Percentiles rank a stretch among this genome's conserved stretches.
phyloP scores from a whole-genome alignment of 2,329 filamentous ascomycete species.

The Seiridium unicorne region DNA sequence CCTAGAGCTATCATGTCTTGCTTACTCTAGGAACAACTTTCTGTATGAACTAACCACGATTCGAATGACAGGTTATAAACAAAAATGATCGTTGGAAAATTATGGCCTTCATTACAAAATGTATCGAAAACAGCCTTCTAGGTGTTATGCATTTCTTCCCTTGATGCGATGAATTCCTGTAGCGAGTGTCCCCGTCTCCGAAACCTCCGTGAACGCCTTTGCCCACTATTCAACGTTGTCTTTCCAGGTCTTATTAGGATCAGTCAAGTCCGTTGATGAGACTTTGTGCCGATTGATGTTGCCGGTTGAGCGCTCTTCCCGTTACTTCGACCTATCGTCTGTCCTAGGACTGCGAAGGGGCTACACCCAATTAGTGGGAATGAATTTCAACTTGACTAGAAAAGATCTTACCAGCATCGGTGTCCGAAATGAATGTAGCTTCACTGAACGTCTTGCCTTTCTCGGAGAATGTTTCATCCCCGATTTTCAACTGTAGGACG shows the following conservation, averaged over 20 bases:
- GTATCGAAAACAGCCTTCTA: not conserved
- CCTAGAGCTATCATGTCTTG: too few species aligned
- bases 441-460: constrained; percentile 80
- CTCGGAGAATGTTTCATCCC: constrained; percentile 75
- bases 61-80: too few species aligned
- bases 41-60: too few species aligned
- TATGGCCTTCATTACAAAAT: not conserved
- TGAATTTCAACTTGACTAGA: not conserved
- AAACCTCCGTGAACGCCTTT: not conserved
- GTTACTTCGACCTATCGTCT: not conserved
- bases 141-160: not conserved
- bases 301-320: not conserved
- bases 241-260: not conserved
- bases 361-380: not conserved
- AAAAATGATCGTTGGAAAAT: not conserved
- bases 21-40: too few species aligned
- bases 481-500: constrained; percentile 79
- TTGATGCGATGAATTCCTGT: not conserved
- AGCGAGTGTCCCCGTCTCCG: not conserved
- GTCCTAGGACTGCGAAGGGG: not conserved
- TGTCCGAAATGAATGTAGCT: constrained; percentile 87
- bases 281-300: too few species aligned
- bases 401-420: not conserved
- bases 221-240: not conserved
- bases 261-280: not conserved